A percentile compares a stretch with the other conserved stretches of the same genome.
Conservation (phyloP, 768 basidiomycete genomes). For the Calocybe cyanea region DNA sequence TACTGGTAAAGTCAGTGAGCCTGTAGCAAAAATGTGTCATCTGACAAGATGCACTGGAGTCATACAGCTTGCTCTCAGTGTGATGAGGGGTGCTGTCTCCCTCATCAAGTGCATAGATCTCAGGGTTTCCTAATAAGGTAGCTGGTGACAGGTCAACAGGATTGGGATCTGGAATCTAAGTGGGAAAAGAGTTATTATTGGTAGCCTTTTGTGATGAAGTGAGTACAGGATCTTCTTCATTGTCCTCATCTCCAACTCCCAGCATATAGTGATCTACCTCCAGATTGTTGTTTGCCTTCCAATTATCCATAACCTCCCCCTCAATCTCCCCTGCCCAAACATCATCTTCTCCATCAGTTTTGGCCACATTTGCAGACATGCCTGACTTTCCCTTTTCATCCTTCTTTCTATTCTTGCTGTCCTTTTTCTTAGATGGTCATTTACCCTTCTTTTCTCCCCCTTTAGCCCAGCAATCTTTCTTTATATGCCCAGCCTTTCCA, state of each 20-base stretch:
- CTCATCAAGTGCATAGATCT: not conserved
- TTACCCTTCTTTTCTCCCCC: constrained; percentile 37
- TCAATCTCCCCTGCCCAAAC: constrained; percentile 10
- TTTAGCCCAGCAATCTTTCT: constrained; percentile 30
- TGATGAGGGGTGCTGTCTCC: not conserved
- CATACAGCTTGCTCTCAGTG: constrained; percentile 24
- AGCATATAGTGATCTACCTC: not conserved
- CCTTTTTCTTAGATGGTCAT: constrained; percentile 7
- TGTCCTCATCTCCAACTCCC: not conserved
- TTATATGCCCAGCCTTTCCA: constrained; percentile 24
- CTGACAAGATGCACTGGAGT: constrained; percentile 34
- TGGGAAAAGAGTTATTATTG: too few relatives aligned
- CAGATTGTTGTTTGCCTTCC: not conserved
- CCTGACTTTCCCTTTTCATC: constrained; percentile 7
- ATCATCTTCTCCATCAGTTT: constrained; percentile 1
- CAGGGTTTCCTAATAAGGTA: too few relatives aligned
- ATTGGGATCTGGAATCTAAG: too few relatives aligned
- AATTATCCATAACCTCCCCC: constrained; percentile 9
- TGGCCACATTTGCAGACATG: not conserved
- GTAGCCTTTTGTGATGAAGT: too few relatives aligned
- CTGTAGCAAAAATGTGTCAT: constrained; percentile 28
- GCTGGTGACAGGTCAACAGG: too few relatives aligned
- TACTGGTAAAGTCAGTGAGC: constrained; percentile 26
- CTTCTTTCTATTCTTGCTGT: not conserved
- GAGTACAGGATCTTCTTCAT: not conserved